These are phyloP conservation scores for Agastache rugosa DNA, from an alignment of 257 asterid species.

Conservation along the genomic window DNA sequence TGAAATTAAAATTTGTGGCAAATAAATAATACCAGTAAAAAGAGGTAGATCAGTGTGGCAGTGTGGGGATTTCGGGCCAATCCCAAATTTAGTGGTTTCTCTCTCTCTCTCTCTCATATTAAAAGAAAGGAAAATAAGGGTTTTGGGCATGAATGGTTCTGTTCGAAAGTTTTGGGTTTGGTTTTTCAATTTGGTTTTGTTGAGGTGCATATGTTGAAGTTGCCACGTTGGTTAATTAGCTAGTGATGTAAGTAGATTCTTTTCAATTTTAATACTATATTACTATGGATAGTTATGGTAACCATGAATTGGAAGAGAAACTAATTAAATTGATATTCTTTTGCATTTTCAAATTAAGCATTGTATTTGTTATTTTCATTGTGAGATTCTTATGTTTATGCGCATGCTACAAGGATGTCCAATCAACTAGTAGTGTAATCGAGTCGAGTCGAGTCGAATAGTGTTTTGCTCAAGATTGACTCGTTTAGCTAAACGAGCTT, in stretches of 20 bases:
- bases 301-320: background rate
- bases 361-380: no score
- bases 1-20: constrained; percentile 20
- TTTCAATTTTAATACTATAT: background rate
- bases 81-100: constrained; percentile 6
- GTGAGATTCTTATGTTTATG: background rate
- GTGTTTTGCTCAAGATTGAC: no score
- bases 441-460: no score
- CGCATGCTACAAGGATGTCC: background rate
- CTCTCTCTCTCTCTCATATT: background rate
- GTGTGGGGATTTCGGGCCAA: constrained; percentile 22
- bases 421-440: no score
- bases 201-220: constrained; percentile 22
- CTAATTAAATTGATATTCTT: background rate
- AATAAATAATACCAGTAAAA: constrained; percentile 23
- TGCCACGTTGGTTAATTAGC: background rate
- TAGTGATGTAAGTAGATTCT: background rate
- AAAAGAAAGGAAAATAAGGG: background rate
- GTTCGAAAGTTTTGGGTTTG: constrained; percentile 40
- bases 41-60: constrained; percentile 38
- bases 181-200: constrained; percentile 34
- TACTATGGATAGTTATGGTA: background rate
- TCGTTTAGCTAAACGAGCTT: no score
- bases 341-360: background rate
- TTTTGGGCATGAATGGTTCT: constrained; percentile 27